Evolutionary conservation across 1,284 basidiomycete species (phyloP).

Genomic region (Meripilus lineatus): DNA sequence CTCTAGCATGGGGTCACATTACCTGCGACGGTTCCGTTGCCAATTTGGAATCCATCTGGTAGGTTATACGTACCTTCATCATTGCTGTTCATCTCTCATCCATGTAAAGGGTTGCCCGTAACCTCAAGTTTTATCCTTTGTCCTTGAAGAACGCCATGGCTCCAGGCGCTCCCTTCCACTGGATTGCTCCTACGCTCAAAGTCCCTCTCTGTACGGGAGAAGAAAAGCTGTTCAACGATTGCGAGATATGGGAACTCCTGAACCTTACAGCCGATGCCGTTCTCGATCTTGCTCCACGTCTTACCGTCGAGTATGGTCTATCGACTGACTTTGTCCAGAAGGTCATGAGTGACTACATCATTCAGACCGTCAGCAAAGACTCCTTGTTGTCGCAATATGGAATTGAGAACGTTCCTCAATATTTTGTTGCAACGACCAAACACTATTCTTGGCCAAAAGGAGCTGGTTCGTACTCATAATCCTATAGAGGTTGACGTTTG

Average conservation of each 20-base stretch:
- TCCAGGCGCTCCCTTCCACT: constrained; percentile 21
- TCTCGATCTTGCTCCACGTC: constrained; percentile 25
- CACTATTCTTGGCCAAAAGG: constrained; percentile 49
- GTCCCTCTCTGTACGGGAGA: constrained; percentile 20
- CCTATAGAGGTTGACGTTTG: background rate
- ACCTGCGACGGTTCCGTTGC: constrained; percentile 40
- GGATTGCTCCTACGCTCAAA: constrained; percentile 26
- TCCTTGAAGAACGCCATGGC: constrained; percentile 29
- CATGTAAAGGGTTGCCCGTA: constrained; percentile 25
- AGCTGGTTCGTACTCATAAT: constrained; percentile 27
- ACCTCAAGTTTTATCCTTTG: constrained; percentile 38
- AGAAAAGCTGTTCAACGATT: constrained; percentile 22
- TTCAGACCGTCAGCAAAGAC: constrained; percentile 35
- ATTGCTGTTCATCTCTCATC: constrained; percentile 4
- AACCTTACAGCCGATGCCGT: constrained; percentile 25
- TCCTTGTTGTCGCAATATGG: constrained; percentile 23
- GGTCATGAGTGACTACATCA: constrained; percentile 26
- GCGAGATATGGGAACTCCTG: constrained; percentile 28
- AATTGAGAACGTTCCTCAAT: constrained; percentile 20
- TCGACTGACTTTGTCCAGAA: constrained; percentile 21
- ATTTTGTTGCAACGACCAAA: constrained; percentile 30
- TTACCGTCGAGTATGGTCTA: constrained; percentile 25
- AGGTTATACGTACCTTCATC: constrained; percentile 11
- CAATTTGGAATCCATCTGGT: constrained; percentile 46
- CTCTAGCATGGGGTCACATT: constrained; percentile 40